Evolutionary conservation across 495 filamentous ascomycete species (phyloP).

Genomic region (Physcia stellaris): DNA sequence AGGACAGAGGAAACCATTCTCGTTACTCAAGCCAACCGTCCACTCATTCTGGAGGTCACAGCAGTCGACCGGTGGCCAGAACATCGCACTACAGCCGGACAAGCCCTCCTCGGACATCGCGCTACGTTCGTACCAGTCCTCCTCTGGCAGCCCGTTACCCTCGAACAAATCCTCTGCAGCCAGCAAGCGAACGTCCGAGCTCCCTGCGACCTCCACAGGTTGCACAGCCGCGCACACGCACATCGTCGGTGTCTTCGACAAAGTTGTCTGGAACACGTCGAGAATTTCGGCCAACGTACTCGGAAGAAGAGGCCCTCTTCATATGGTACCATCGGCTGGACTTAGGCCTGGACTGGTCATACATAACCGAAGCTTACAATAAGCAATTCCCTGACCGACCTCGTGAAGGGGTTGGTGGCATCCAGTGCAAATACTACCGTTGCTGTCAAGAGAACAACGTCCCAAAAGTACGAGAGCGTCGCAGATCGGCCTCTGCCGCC

Average conservation of each 20-base stretch:
- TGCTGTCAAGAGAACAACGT: slow-evolving; percentile 31
- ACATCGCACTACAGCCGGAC: neutral
- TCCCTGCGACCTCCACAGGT: no score
- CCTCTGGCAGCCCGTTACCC: no score
- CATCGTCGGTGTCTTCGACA: slow-evolving; percentile 2
- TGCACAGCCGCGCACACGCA: neutral
- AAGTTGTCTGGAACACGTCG: slow-evolving; percentile 17
- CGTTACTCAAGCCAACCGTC: neutral
- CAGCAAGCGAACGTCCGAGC: no score
- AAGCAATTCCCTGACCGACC: slow-evolving; percentile 29
- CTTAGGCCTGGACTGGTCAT: slow-evolving; percentile 37
- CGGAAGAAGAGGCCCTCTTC: slow-evolving; percentile 39
- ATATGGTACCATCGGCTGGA: slow-evolving; percentile 45
- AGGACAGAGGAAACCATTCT: neutral
- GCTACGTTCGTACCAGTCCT: no score
- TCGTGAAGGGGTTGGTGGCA: slow-evolving; percentile 25
- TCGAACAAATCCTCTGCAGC: no score
- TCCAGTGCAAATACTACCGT: slow-evolving; percentile 43
- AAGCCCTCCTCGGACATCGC: neutral
- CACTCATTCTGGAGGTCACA: neutral
- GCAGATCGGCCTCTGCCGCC: slow-evolving; percentile 5
- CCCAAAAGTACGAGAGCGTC: slow-evolving; percentile 10
- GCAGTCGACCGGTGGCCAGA: neutral
- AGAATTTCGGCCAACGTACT: slow-evolving; percentile 34
- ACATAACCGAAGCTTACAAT: slow-evolving; percentile 35